Evolutionary conservation across 768 basidiomycete genomes (phyloP), one percentile per base, ranked within the genome.

Genomic region (Atractiella rhizophila): DNA sequence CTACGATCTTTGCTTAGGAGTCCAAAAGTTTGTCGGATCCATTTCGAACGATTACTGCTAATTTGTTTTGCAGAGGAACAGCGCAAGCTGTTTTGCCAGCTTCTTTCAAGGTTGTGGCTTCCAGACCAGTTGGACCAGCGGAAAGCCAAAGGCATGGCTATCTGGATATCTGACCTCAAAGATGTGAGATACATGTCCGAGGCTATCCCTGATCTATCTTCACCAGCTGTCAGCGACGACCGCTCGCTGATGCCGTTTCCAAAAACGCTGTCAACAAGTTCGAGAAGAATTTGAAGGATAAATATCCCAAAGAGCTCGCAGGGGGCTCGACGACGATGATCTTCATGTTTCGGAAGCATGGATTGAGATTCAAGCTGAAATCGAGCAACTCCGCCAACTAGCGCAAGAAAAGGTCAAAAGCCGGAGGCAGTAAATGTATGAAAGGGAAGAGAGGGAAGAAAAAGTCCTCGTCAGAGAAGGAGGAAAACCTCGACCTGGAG

Each of bases 211-310:
- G 15, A 24, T 13, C 3, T 32, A 9, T 20, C 12, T 28, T 5
- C 37, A 59, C 43, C 12, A 19, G 28, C n/a, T 21, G 20, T n/a
- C 50, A 74, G 72, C 69, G 69, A 62, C 66, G 66, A 27, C 71
- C 71, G 0, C 45, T 68, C 54, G 56, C 66, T 41, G 64, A 86
- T 62, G 60, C 64, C 35, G 51, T 66, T 43, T 58, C 74, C 12
- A 70, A 68, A 31, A 83, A 74, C 45, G 73, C 80, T 0, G 63
- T 88, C 37, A 60, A 58, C 19, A 73, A 71, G 46, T 85, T 88
- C 53, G 71, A 78, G 25, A 55, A 64, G 0, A 45, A 62, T 4
- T 62, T 91, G 31, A 57, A 60, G 36, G 83, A 80, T 63, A 39
- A 32, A 3, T 52, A 51, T 16, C 45, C 32, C 20, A 45, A 41